Evolutionary conservation across 2,329 filamentous ascomycete genomes (phyloP).

Genomic region (Talaromyces sp.): DNA sequence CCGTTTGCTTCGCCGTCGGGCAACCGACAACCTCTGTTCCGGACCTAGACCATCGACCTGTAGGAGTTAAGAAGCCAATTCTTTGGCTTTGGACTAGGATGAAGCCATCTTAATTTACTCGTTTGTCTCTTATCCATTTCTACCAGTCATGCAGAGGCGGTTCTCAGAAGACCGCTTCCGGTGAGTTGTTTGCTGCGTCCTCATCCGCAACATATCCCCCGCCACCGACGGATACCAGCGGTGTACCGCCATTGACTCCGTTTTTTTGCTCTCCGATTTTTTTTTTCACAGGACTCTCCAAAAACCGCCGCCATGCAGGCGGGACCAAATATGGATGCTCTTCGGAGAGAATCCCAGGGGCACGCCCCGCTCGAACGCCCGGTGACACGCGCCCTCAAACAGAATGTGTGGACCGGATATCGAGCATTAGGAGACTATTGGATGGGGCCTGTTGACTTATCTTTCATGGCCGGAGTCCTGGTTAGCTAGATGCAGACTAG

Average conservation of each 20-base stretch:
- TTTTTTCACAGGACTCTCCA: not conserved
- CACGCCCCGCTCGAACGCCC: not conserved
- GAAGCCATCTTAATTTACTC: no score
- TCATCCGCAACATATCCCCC: not conserved
- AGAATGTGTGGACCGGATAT: not conserved
- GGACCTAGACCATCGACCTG: not conserved
- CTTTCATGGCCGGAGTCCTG: not conserved
- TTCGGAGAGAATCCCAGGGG: not conserved
- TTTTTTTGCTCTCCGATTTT: not conserved
- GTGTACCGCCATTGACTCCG: not conserved
- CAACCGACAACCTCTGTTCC: not conserved
- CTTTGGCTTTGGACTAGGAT: no score
- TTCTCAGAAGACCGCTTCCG: not conserved
- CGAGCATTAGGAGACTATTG: not conserved
- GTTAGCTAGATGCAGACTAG: not conserved
- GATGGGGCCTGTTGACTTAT: not conserved
- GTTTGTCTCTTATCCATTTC: not conserved
- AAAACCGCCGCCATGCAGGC: not conserved
- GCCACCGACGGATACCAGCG: no score
- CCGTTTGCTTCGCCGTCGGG: not conserved
- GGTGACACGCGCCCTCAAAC: not conserved
- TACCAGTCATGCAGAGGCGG: not conserved
- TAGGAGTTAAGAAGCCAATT: not conserved
- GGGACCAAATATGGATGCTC: not conserved
- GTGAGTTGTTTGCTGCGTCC: not conserved